These are phyloP conservation scores for Avena insularis DNA, from an alignment of 176 grass and related monocot species.

Conservation along the genomic window DNA sequence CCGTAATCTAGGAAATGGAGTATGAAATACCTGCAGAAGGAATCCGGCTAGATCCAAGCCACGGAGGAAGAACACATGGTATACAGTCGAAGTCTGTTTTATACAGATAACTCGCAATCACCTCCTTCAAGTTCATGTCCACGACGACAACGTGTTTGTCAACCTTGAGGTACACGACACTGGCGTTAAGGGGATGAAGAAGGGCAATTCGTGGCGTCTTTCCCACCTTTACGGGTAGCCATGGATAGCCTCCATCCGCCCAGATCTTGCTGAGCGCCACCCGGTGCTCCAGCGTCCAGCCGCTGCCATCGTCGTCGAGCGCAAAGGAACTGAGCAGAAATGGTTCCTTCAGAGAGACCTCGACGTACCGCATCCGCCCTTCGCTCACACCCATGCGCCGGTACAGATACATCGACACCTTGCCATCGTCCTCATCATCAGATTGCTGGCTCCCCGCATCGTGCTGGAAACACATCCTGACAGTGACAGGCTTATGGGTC, in stretches of 20 bases:
- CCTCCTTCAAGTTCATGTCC: slow-evolving; percentile 28
- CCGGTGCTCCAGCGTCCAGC: slow-evolving; percentile 39
- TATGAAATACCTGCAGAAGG: not conserved
- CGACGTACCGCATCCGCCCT: slow-evolving; percentile 39
- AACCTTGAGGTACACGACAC: slow-evolving; percentile 27
- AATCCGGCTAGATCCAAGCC: slow-evolving; percentile 34
- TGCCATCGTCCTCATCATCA: not conserved
- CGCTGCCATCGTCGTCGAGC: not conserved
- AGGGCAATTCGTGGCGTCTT: slow-evolving; percentile 23
- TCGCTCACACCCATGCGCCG: slow-evolving; percentile 34
- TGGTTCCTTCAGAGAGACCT: slow-evolving; percentile 28
- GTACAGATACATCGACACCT: not conserved
- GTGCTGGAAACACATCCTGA: not conserved
- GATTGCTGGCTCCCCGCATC: not conserved
- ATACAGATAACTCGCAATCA: not conserved
- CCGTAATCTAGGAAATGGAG: not conserved
- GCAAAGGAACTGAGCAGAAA: slow-evolving; percentile 25
- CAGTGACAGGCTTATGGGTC: not conserved
- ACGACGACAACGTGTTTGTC: not conserved
- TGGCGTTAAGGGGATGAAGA: slow-evolving; percentile 28
- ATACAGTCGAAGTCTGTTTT: not conserved
- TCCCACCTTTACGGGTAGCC: not conserved
- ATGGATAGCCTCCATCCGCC: not conserved
- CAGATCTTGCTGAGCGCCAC: slow-evolving; percentile 17
- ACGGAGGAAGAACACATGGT: slow-evolving; percentile 26